Conservation (phyloP, 768 basidiomycete genomes). For the Leccinum aurantiacum region DNA sequence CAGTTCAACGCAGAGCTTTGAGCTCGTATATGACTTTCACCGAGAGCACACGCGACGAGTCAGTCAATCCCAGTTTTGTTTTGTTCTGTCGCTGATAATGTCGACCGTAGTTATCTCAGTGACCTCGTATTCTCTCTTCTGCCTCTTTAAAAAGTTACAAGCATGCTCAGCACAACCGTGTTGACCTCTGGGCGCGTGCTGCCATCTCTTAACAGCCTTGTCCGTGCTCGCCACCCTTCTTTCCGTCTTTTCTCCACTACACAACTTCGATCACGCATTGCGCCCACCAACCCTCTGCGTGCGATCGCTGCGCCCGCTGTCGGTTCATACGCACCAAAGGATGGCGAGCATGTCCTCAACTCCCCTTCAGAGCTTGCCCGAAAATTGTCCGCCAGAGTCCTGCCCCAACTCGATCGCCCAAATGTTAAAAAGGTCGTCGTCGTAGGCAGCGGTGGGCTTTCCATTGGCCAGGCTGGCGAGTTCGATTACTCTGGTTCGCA, state of each 20-base stretch:
- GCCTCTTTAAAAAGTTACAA: conserved; percentile 13
- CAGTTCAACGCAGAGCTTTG: conserved; percentile 11
- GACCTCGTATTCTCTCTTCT: conserved; percentile 33
- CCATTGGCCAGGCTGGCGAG: conserved; percentile 98
- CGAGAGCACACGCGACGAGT: conserved; percentile 36
- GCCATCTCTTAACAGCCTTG: conserved; percentile 19
- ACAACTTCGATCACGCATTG: conserved; percentile 36
- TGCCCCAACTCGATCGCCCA: conserved; percentile 88
- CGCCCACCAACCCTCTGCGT: conserved; percentile 52
- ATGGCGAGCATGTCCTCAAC: conserved; percentile 75
- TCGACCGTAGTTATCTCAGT: conserved; percentile 27
- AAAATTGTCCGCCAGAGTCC: conserved; percentile 88
- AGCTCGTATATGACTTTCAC: conserved; percentile 34
- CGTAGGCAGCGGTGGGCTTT: conserved; percentile 93
- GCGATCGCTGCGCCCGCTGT: conserved; percentile 78
- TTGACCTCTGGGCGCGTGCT: conserved; percentile 11
- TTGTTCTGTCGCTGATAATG: conserved; percentile 3
- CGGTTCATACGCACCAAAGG: conserved; percentile 62
- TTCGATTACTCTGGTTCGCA: conserved; percentile 99
- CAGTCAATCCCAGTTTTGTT: conserved; percentile 8
- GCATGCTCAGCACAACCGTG: conserved; percentile 13
- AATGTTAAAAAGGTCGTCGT: conserved; percentile 95
- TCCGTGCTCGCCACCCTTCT: conserved; percentile 20
- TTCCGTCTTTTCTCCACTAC: conserved; percentile 54
- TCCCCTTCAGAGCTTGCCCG: conserved; percentile 95